A percentile compares a stretch with the other conserved stretches of the same genome.
These are phyloP conservation scores for Lentinus polychrous DNA, from an alignment of 1,284 basidiomycete genomes.

Conservation along the genomic window DNA sequence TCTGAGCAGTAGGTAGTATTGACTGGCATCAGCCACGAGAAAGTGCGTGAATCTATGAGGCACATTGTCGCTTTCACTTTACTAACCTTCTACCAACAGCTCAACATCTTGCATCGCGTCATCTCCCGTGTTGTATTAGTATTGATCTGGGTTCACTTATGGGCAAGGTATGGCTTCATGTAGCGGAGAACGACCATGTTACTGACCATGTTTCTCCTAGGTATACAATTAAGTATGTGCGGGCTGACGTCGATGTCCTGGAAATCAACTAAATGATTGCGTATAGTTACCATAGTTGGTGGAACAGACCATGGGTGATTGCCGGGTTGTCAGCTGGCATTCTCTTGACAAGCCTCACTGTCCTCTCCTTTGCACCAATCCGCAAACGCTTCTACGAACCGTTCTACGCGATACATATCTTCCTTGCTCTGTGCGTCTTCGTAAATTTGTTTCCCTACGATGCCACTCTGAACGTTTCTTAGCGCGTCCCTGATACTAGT, in stretches of 20 bases:
- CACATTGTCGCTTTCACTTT: too few species aligned
- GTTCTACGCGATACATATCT: constrained; percentile 36
- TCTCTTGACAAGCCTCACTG: neutral
- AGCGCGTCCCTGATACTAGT: constrained; percentile 13
- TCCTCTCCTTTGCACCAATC: constrained; percentile 24
- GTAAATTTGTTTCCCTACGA: neutral
- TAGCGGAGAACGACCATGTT: neutral
- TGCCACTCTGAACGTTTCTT: neutral
- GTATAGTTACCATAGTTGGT: constrained; percentile 21
- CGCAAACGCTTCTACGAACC: constrained; percentile 33
- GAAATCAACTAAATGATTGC: too few species aligned
- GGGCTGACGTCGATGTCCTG: too few species aligned
- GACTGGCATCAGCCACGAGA: constrained; percentile 35
- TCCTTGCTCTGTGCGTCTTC: constrained; percentile 24
- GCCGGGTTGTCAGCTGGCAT: constrained; percentile 1
- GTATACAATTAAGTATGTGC: neutral
- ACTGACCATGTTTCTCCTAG: neutral
- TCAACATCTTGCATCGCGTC: constrained; percentile 24
- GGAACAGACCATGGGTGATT: constrained; percentile 1
- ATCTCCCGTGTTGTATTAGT: constrained; percentile 19
- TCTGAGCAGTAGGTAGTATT: constrained; percentile 19
- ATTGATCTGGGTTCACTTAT: constrained; percentile 22
- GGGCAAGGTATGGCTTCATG: constrained; percentile 16
- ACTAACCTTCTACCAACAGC: constrained; percentile 10
- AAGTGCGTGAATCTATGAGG: too few species aligned